Base-by-base conservation (phyloP, 2,329 filamentous ascomycete genomes). In the Exophiala alcalophila region DNA sequence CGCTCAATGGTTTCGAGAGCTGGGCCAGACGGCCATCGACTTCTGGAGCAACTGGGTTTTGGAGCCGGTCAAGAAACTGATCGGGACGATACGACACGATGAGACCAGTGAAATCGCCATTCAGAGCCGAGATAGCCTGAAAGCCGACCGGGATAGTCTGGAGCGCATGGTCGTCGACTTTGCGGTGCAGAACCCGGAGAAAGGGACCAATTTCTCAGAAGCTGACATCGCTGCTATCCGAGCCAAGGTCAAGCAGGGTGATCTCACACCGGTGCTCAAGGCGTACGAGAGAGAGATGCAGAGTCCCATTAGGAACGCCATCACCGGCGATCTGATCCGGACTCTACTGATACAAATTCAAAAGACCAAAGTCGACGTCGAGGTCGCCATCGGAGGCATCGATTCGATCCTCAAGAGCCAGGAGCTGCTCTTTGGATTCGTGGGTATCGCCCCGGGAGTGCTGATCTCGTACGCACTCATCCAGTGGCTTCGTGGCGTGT, bases 161-260 rank as follows among this genome's bases (percentile, higher is more conserved):
- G 91, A 98, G 64, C 83, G 92, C 33, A 98, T 98, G 92, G 94
- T 98, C 3, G 84, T 98, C 25, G 92, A 97, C 55, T 98, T 98
- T 68, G 86, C 90, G 4, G 70, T 83, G 7, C 89, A 95, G 56
- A 88, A 89, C 58, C 85, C 87, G 1, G 68, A 73, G 12, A 58
- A 61, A 20, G 71, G 71, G 6, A 72, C 72, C 4, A 64, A 74
- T 5, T 68, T 90, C 23, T 81, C 73, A 4, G 81, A 90, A 5
- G 64, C 71, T 2, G 80, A 95, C 57, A 80, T 95, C 21, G 73
- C 78, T 6, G 76, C 84, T 8, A 84, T 98, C 52, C 77, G 85
- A 41, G 70, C 76, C 37, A 90, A 86, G 61, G 89, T 98, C 15
- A 80, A 82, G 50, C 87, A 96, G 64, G 92, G 92, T 4, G 94